Percentiles rank a stretch among this genome's conserved stretches.
Conservation (phyloP, 495 filamentous ascomycete species). For the Acidiella bohemica region DNA sequence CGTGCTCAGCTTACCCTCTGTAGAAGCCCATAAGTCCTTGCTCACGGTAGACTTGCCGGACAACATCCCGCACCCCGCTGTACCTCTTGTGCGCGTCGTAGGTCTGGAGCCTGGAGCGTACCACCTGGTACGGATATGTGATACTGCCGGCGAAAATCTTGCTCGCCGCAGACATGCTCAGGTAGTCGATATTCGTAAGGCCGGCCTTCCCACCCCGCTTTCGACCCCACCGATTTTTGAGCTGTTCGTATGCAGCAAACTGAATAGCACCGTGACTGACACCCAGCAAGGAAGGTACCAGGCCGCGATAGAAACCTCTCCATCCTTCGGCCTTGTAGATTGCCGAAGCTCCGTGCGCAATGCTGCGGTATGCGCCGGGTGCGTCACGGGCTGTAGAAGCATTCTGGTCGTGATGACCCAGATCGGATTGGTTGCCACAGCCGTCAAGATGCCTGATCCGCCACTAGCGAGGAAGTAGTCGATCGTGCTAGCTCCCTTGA, state of each 20-base stretch:
- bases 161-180: conserved; percentile 62
- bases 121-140: conserved; percentile 90
- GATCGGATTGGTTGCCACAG: conserved; percentile 81
- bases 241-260: conserved; percentile 86
- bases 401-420: conserved; percentile 99
- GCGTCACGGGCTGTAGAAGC: conserved; percentile 64
- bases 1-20: conserved; percentile 42
- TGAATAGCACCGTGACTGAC: conserved; percentile 90
- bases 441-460: conserved; percentile 55
- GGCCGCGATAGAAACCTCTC: conserved; percentile 67
- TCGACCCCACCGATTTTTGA: conserved; percentile 48
- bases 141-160: conserved; percentile 77
- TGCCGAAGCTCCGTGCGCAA: conserved; percentile 50
- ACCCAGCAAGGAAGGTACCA: conserved; percentile 73
- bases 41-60: conserved; percentile 54
- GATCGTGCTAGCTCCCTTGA: conserved; percentile 13
- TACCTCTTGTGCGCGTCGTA: conserved; percentile 65
- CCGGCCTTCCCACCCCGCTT: conserved; percentile 23
- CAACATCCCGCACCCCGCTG: conserved; percentile 55
- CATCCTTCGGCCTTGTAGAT: conserved; percentile 58
- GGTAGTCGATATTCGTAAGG: conserved; percentile 61
- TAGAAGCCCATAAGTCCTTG: conserved; percentile 84
- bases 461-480: conserved; percentile 80
- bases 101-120: conserved; percentile 75
- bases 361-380: conserved; percentile 69